A percentile compares a stretch with the other conserved stretches of the same genome.
These are phyloP conservation scores for Solanum habrochaites DNA, from an alignment of 257 asterid species.

Conservation along the genomic window DNA sequence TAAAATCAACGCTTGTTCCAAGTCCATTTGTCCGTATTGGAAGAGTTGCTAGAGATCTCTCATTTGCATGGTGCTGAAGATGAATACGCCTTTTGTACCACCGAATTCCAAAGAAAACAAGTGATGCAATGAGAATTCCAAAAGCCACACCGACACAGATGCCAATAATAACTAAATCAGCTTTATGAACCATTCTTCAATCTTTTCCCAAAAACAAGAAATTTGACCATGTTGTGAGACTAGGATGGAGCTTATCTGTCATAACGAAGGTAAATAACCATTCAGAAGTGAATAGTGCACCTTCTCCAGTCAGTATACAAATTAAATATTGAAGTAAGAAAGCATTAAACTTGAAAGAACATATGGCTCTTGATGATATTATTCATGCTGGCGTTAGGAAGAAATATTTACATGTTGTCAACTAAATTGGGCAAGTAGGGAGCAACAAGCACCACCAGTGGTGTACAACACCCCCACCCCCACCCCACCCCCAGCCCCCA, in stretches of 20 bases:
- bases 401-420: not conserved
- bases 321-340: not conserved
- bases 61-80: constrained; percentile 34
- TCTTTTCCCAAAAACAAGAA: constrained; percentile 20
- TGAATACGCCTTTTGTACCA: constrained; percentile 55
- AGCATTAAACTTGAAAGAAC: not conserved
- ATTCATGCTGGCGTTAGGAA: not conserved
- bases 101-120: constrained; percentile 46
- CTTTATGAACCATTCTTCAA: constrained; percentile 55
- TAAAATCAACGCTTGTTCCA: constrained; percentile 45
- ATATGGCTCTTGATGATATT: not conserved
- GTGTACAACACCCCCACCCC: not conserved
- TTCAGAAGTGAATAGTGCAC: not conserved
- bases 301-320: not conserved
- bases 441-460: not conserved
- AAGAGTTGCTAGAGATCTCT: constrained; percentile 41
- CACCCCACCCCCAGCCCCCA: too few species aligned
- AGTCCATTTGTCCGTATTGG: constrained; percentile 82
- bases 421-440: not conserved
- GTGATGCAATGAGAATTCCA: constrained; percentile 59
- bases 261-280: not conserved
- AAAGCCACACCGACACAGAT: constrained; percentile 65
- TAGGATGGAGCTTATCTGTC: constrained; percentile 3
- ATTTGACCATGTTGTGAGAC: constrained; percentile 46
- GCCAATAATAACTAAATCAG: constrained; percentile 76